Evolutionary conservation across 306 rosid species (phyloP), one percentile per base, ranked within the genome.

Genomic region (Cucurbita ficifolia): DNA sequence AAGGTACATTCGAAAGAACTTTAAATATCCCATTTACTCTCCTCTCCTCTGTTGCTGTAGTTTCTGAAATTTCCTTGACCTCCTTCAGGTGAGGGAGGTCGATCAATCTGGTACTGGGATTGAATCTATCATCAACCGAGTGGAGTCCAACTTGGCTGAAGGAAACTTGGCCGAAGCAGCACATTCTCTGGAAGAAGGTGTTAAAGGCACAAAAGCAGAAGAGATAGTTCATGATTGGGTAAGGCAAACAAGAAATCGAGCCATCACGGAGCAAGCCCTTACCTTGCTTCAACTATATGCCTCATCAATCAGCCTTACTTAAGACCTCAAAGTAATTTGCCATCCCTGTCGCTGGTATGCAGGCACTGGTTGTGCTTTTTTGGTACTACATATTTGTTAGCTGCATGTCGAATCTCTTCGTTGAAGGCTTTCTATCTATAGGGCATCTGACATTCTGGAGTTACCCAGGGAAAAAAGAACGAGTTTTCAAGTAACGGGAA

Each of bases 161-260:
- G 97, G 99, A 74, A 95, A 91, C 76, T 84, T 89, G 56, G 88
- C 79, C 2, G 96, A 89, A 83, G 99, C 97, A 74, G 99, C 96
- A 61, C 86, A 84, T 72, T 84, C 70, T 78, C 90, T 91, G 43
- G 99, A 95, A 86, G 97, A 91, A 71, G 88, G 91, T 38, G 96
- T 91, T 14, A 84, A 77, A 78, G 92, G 82, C 83, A 89, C 96
- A 43, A 79, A 84, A 82, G 95, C 99, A 21, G 84, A 86, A 70
- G 96, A 88, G 74, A 75, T 85, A 62, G 92, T 83, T 38, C 81
- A 85, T 5, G 92, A 84, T 51, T 91, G 97, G 96, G 89, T 77
- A 77, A 84, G 79, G 78, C 86, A 72, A 63, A 96, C 91, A 45
- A 88, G 97, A 81, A 91, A 91, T 85, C 85, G 99, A 74, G 99